Percentiles rank a stretch among this genome's conserved stretches.
Conservation (phyloP, 768 basidiomycete species). For the Boletus edulis region DNA sequence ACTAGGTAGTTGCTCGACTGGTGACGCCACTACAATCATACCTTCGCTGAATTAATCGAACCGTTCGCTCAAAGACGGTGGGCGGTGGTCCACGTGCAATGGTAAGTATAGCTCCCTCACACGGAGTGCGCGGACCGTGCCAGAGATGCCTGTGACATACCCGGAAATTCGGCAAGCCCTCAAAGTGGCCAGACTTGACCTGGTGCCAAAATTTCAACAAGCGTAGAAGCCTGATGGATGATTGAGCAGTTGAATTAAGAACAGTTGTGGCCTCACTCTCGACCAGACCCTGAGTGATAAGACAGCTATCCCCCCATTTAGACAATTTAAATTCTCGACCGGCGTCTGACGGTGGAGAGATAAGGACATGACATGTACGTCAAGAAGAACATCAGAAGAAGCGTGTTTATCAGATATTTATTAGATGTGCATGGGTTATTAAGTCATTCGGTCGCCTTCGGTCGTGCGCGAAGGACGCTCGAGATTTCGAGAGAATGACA, state of each 20-base stretch:
- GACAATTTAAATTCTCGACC: conserved; percentile 2
- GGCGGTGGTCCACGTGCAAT: not conserved
- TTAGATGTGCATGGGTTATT: not conserved
- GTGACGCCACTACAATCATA: not conserved
- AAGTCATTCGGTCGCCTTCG: not conserved
- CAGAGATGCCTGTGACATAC: not conserved
- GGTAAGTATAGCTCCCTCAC: not conserved
- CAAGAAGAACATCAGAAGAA: conserved; percentile 6
- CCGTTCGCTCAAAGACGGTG: not conserved
- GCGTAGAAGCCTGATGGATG: not conserved
- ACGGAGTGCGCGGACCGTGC: conserved; percentile 9
- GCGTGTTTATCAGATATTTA: conserved; percentile 2
- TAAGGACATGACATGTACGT: conserved; percentile 15
- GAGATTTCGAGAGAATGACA: not conserved
- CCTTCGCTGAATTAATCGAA: not conserved
- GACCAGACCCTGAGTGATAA: not conserved
- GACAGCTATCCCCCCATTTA: conserved; percentile 3
- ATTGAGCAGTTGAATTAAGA: not conserved
- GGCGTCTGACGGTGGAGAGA: not conserved
- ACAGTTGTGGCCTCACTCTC: not conserved
- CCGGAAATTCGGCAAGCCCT: not conserved
- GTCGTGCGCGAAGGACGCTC: not conserved
- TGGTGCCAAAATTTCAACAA: not conserved
- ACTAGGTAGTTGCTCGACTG: not conserved
- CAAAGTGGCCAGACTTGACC: not conserved